Conservation (phyloP, 257 asterid species). For the Cordia subcordata region DNA sequence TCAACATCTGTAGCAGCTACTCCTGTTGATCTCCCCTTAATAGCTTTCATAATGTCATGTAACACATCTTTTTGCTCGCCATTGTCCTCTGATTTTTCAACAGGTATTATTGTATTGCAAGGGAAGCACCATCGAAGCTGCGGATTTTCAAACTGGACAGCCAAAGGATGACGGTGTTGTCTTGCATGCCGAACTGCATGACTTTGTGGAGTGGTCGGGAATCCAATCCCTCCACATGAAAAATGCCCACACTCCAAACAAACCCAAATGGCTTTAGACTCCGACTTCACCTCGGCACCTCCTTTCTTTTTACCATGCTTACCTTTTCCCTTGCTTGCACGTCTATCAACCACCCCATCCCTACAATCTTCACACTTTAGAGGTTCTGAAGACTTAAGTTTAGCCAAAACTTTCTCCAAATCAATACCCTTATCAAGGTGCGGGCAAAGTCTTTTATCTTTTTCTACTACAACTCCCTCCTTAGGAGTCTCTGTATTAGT, state of each 20-base stretch:
- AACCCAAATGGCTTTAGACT: conserved; percentile 66
- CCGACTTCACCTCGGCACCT: conserved; percentile 39
- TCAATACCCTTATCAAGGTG: conserved; percentile 59
- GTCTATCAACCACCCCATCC: conserved; percentile 47
- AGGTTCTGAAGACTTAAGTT: conserved; percentile 39
- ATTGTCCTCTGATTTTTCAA: conserved; percentile 46
- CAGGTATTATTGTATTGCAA: conserved; percentile 46
- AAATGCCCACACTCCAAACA: conserved; percentile 80
- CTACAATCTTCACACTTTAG: conserved; percentile 71
- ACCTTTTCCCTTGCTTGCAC: conserved; percentile 48
- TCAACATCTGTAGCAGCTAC: conserved; percentile 50
- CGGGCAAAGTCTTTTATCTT: conserved; percentile 50
- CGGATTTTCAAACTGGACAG: conserved; percentile 57
- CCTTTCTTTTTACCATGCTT: conserved; percentile 68
- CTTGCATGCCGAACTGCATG: conserved; percentile 83
- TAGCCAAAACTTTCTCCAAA: conserved; percentile 54
- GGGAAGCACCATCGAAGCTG: conserved; percentile 71
- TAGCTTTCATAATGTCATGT: conserved; percentile 51
- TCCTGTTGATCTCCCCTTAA: conserved; percentile 45
- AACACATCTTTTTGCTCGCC: conserved; percentile 38
- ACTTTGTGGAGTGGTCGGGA: conserved; percentile 68
- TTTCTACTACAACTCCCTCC: conserved; percentile 28
- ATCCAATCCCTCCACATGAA: conserved; percentile 86
- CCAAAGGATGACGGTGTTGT: conserved; percentile 60
- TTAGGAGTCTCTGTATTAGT: conserved; percentile 29